These are phyloP conservation scores for Fusarium sp. DNA, from an alignment of 2,329 filamentous ascomycete species.

Conservation along the genomic window DNA sequence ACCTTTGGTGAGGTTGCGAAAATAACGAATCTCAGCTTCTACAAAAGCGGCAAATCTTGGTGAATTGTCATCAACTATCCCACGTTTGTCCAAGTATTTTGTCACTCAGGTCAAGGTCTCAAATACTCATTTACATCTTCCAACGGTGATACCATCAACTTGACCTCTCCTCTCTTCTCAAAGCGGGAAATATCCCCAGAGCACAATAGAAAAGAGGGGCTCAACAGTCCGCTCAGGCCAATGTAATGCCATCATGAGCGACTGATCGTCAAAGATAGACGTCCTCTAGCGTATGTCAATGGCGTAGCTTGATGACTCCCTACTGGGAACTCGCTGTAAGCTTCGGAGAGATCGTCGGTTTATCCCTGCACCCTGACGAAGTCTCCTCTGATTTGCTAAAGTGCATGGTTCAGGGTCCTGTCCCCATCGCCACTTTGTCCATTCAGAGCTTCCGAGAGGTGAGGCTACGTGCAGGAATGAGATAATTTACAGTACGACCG, in stretches of 20 bases:
- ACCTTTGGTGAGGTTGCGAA: neutral
- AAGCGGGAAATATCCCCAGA: slow-evolving; percentile 3
- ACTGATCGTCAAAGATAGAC: slow-evolving; percentile 43
- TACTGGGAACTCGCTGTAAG: slow-evolving; percentile 18
- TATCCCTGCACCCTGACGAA: slow-evolving; percentile 22
- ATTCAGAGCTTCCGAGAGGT: slow-evolving; percentile 2
- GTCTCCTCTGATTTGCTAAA: slow-evolving; percentile 17
- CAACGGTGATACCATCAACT: slow-evolving; percentile 9
- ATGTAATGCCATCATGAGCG: slow-evolving; percentile 25
- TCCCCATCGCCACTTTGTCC: slow-evolving; percentile 16
- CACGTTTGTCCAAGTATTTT: neutral
- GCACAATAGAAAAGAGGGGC: slow-evolving; percentile 17
- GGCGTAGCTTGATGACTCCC: slow-evolving; percentile 36
- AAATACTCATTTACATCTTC: neutral
- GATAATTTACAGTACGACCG: slow-evolving; percentile 25
- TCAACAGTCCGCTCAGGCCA: slow-evolving; percentile 28
- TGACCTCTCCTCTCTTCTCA: neutral
- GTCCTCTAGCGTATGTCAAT: slow-evolving; percentile 39
- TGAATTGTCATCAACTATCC: neutral
- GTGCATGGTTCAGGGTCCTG: slow-evolving; percentile 40
- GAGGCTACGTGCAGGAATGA: slow-evolving; percentile 26
- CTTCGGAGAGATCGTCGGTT: slow-evolving; percentile 31
- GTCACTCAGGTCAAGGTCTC: neutral
- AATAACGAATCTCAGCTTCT: neutral
- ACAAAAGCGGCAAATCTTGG: neutral